phyloP scores from a whole-genome alignment of 2,329 filamentous ascomycete genomes.

The Apiospora sp. region DNA sequence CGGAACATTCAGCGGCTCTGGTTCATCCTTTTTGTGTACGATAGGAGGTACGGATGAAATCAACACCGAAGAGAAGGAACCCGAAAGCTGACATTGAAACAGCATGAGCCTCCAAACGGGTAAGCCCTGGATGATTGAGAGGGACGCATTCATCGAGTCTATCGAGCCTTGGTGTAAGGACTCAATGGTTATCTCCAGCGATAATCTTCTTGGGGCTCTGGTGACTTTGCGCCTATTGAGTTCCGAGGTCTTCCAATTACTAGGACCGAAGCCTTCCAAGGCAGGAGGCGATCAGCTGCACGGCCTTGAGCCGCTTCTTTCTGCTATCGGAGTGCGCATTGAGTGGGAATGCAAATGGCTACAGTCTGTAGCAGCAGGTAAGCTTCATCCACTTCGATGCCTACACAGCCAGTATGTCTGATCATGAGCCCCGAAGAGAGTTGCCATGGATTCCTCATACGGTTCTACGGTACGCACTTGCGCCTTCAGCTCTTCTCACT shows the following conservation, averaged over 20 bases:
- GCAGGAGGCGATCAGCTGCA: constrained; percentile 30
- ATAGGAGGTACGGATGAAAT: constrained; percentile 49
- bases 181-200: constrained; percentile 34
- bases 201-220: constrained; percentile 47
- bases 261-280: constrained; percentile 31
- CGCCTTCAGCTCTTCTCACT: constrained; percentile 47
- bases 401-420: neutral
- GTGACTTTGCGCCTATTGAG: constrained; percentile 46
- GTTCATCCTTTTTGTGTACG: constrained; percentile 50
- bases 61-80: too few relatives aligned
- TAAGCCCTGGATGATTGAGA: constrained; percentile 52
- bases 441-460: constrained; percentile 47
- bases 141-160: constrained; percentile 46
- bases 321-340: constrained; percentile 35
- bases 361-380: constrained; percentile 22
- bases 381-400: neutral
- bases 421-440: constrained; percentile 24
- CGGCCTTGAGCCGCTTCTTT: constrained; percentile 36
- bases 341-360: constrained; percentile 38
- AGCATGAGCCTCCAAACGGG: constrained; percentile 51
- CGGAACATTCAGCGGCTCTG: constrained; percentile 48
- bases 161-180: constrained; percentile 46
- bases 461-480: constrained; percentile 49
- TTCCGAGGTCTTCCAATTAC: constrained; percentile 43
- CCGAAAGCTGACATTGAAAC: neutral